A percentile compares a stretch with the other conserved stretches of the same genome.
Evolutionary conservation across 768 basidiomycete species (phyloP).

Genomic region (Mrakia hoshinonis): DNA sequence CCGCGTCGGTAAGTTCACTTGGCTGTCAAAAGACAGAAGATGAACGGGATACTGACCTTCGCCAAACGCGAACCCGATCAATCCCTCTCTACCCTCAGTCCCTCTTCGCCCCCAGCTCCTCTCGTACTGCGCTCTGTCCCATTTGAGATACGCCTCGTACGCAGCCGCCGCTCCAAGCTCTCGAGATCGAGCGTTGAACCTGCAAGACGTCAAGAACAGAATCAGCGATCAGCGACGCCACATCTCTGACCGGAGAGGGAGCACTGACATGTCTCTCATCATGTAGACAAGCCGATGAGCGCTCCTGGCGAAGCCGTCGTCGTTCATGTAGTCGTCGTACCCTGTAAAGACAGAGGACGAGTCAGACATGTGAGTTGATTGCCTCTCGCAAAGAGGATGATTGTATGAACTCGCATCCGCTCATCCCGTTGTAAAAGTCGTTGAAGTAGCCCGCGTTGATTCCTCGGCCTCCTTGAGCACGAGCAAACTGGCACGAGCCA

Average conservation of each 20-base stretch:
- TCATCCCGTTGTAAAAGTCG: not conserved
- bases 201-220: not conserved
- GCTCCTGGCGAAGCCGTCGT: not conserved
- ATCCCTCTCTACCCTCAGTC: conserved; percentile 1
- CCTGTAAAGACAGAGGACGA: not conserved
- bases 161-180: conserved; percentile 18
- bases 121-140: conserved; percentile 10
- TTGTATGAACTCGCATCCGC: not conserved
- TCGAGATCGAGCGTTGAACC: not conserved
- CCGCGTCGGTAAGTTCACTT: not conserved
- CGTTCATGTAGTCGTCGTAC: conserved; percentile 5
- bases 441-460: not conserved
- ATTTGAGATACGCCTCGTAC: conserved; percentile 4
- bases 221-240: too few relatives aligned
- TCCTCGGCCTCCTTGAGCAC: conserved; percentile 17
- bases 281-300: conserved; percentile 11
- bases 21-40: not conserved
- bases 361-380: too few relatives aligned
- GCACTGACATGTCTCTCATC: not conserved
- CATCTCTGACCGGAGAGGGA: too few relatives aligned
- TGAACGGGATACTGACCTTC: not conserved
- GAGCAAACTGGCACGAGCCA: not conserved
- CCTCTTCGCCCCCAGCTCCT: not conserved
- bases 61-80: conserved; percentile 4
- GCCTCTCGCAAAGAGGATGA: too few relatives aligned